These are phyloP conservation scores for Naganishia vaughanmartiniae DNA, from an alignment of 768 basidiomycete species.

Conservation along the genomic window DNA sequence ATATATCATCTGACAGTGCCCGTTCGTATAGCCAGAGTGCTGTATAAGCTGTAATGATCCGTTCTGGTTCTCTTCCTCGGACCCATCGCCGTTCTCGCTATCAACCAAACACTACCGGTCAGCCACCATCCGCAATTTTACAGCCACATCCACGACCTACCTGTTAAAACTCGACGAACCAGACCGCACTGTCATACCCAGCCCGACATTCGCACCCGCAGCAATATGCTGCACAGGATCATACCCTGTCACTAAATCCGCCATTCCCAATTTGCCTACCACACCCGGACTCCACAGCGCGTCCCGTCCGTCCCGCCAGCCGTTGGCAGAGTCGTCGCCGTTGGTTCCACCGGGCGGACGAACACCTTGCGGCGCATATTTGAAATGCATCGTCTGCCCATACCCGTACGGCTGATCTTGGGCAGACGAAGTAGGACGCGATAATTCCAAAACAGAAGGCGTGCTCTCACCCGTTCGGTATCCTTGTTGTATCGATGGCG, in stretches of 20 bases:
- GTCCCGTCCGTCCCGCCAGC: background rate
- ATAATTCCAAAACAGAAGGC: background rate
- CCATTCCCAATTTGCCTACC: slow-evolving; percentile 9
- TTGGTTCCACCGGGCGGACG: background rate
- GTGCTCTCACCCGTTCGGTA: background rate
- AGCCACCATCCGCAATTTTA: too few relatives aligned
- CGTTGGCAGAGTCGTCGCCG: background rate
- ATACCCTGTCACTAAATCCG: slow-evolving; percentile 22
- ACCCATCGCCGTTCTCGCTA: background rate
- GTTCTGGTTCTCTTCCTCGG: background rate
- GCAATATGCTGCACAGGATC: slow-evolving; percentile 23
- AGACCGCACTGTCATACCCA: background rate
- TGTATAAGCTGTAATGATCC: background rate
- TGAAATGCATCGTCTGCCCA: background rate
- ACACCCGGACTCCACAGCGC: slow-evolving; percentile 14
- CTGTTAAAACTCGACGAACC: background rate
- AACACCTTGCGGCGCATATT: background rate
- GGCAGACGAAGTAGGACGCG: background rate
- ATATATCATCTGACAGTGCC: background rate
- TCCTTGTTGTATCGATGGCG: background rate
- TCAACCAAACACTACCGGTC: background rate
- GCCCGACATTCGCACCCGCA: slow-evolving; percentile 9
- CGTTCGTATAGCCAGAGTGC: background rate
- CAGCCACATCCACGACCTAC: background rate
- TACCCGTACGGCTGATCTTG: background rate